Conservation (phyloP, 805 yeast species). For the Yarrowia yakushimensis region DNA sequence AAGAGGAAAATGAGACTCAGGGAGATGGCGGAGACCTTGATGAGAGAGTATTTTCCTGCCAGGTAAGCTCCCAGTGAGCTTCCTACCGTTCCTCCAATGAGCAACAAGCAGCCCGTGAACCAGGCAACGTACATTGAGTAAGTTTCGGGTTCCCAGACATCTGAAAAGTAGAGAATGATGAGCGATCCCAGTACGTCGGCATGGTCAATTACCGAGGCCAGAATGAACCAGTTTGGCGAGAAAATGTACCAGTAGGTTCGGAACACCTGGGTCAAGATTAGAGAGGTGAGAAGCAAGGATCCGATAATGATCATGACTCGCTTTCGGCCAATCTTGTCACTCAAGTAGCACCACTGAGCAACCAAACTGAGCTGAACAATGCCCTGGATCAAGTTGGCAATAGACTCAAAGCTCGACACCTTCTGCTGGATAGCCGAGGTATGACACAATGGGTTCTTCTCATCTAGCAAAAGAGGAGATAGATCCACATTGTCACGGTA, state of each 20-base stretch:
- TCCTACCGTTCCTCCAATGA: conserved; percentile 5
- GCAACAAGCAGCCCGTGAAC: conserved; percentile 6
- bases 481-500: not conserved
- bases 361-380: conserved; percentile 7
- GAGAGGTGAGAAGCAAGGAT: not conserved
- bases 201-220: not conserved
- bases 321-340: conserved; percentile 8
- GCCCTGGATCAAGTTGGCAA: conserved; percentile 1
- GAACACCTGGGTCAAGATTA: not conserved
- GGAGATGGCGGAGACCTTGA: not conserved
- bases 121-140: conserved; percentile 9
- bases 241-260: conserved; percentile 10
- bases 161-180: conserved; percentile 16
- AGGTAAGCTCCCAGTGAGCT: not conserved
- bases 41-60: not conserved
- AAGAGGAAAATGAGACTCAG: not conserved
- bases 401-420: conserved; percentile 1
- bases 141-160: conserved; percentile 2
- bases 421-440: not conserved
- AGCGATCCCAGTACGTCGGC: not conserved
- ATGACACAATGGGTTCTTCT: conserved; percentile 17
- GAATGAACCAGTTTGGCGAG: not conserved
- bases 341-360: conserved; percentile 13
- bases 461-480: conserved; percentile 1
- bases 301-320: not conserved